These are phyloP conservation scores for Hypoxylon sp. DNA, from an alignment of 2,329 filamentous ascomycete genomes.

Conservation along the genomic window DNA sequence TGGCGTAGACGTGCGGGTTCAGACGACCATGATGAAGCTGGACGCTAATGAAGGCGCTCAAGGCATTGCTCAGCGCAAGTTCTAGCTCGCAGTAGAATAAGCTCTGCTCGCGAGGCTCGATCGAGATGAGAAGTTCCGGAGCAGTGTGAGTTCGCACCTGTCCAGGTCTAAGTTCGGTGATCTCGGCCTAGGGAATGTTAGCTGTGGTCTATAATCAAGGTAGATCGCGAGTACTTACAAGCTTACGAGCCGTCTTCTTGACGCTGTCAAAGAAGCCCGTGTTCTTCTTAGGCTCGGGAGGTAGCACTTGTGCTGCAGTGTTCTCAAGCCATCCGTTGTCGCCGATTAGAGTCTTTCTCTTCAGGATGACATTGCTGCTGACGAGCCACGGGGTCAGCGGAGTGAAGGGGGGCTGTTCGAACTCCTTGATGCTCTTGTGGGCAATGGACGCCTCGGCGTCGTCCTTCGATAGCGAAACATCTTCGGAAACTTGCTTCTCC, in stretches of 20 bases:
- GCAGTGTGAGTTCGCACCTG: constrained; percentile 45
- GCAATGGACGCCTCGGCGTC: constrained; percentile 5
- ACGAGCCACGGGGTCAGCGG: constrained; percentile 45
- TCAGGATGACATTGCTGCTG: constrained; percentile 45
- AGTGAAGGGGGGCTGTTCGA: constrained; percentile 34
- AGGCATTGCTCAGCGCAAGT: constrained; percentile 59
- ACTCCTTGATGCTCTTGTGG: constrained; percentile 2
- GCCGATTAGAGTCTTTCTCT: constrained; percentile 62
- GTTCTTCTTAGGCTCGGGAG: constrained; percentile 35
- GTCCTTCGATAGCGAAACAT: no score
- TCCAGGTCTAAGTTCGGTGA: constrained; percentile 50
- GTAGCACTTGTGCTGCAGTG: constrained; percentile 37
- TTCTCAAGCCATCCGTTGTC: constrained; percentile 65
- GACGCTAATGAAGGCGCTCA: constrained; percentile 61
- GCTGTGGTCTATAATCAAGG: constrained; percentile 9
- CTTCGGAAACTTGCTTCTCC: no score
- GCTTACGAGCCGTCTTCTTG: constrained; percentile 61
- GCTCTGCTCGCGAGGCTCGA: constrained; percentile 64
- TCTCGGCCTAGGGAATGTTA: constrained; percentile 35
- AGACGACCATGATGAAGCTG: constrained; percentile 66
- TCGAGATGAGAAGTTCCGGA: constrained; percentile 56
- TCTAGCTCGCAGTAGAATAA: constrained; percentile 68
- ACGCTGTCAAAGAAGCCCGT: constrained; percentile 39
- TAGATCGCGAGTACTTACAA: constrained; percentile 52
- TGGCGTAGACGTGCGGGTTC: constrained; percentile 59